Evolutionary conservation across 495 filamentous ascomycete genomes (phyloP).

Genomic region (Aeminium ludgeri): DNA sequence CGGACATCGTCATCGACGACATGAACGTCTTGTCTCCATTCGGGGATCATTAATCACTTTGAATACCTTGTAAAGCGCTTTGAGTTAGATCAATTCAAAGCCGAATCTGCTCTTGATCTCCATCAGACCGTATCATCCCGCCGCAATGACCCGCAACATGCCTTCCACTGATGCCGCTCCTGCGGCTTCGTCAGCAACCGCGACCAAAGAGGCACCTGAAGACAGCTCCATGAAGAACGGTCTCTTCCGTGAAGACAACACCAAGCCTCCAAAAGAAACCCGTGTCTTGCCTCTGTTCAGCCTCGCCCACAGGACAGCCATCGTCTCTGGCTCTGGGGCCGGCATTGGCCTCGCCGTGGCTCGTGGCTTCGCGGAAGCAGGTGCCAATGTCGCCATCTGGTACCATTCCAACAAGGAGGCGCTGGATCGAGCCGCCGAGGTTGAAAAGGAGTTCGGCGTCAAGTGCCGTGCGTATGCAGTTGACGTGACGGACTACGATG

Average conservation of each 20-base stretch:
- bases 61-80: too few species aligned
- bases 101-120: too few species aligned
- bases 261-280: conserved; percentile 36
- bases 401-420: conserved; percentile 66
- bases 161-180: background rate
- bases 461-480: conserved; percentile 35
- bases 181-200: background rate
- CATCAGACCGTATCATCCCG: too few species aligned
- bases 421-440: conserved; percentile 49
- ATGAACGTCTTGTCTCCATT: too few species aligned
- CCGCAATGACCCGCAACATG: too few species aligned
- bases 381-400: conserved; percentile 77
- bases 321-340: conserved; percentile 64
- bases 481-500: conserved; percentile 17
- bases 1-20: too few species aligned
- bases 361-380: conserved; percentile 63
- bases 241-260: conserved; percentile 22
- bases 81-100: too few species aligned
- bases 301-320: conserved; percentile 65
- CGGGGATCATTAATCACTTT: too few species aligned
- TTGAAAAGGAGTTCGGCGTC: conserved; percentile 62
- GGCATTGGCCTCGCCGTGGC: conserved; percentile 70
- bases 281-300: conserved; percentile 63
- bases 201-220: conserved; percentile 5
- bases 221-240: conserved; percentile 18